Conservation (phyloP, 2,329 filamentous ascomycete genomes). For the Cryoendolithus antarcticus region DNA sequence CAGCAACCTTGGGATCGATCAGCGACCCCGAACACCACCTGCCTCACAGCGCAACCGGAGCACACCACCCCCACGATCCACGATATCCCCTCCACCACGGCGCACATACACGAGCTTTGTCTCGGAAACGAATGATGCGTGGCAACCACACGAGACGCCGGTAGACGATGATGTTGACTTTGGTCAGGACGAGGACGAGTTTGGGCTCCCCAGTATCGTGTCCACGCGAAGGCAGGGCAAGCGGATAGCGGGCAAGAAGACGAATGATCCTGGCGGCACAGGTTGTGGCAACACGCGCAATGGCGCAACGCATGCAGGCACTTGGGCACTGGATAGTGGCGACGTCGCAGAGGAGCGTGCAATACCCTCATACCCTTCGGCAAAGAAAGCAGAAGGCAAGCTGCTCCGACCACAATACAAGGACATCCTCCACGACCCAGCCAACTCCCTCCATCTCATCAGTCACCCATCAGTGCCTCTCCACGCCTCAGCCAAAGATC, state of each 20-base stretch:
- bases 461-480: conserved; percentile 65
- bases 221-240: conserved; percentile 69
- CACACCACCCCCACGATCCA: conserved; percentile 37
- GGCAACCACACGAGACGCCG: conserved; percentile 57
- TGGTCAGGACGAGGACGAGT: conserved; percentile 87
- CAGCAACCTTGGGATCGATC: conserved; percentile 17
- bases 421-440: conserved; percentile 74
- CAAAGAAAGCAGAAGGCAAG: conserved; percentile 85
- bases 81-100: conserved; percentile 35
- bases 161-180: conserved; percentile 61
- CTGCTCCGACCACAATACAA: conserved; percentile 96
- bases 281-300: conserved; percentile 6
- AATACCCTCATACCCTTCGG: conserved; percentile 63
- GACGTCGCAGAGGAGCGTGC: conserved; percentile 90
- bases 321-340: conserved; percentile 65
- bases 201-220: conserved; percentile 82
- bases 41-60: conserved; percentile 15
- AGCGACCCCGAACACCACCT: conserved; percentile 4
- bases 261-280: conserved; percentile 31
- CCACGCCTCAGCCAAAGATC: conserved; percentile 68
- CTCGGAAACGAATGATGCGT: conserved; percentile 70
- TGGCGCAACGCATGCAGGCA: conserved; percentile 10
- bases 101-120: conserved; percentile 71
- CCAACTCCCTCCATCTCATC: conserved; percentile 89
- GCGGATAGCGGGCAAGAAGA: conserved; percentile 31